phyloP scores from a whole-genome alignment of 2,329 filamentous ascomycete genomes.

The Plectosphaerella cucumerina region DNA sequence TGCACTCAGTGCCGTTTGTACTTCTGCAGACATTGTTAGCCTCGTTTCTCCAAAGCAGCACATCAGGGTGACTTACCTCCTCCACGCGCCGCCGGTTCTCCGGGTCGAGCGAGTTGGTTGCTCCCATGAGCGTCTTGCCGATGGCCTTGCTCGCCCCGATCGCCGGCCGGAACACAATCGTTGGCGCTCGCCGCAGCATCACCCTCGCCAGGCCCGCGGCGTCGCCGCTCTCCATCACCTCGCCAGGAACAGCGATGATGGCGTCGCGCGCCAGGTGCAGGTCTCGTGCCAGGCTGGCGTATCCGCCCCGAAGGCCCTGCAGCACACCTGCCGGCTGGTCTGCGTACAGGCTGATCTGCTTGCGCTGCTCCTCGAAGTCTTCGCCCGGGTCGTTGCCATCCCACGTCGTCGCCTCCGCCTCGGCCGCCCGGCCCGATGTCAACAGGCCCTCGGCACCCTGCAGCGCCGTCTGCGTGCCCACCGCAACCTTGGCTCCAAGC shows the following conservation, averaged over 20 bases:
- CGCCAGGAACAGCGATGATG: conserved; percentile 89
- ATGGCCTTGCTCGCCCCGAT: conserved; percentile 88
- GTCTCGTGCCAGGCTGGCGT: conserved; percentile 78
- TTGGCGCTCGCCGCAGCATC: conserved; percentile 79
- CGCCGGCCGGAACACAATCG: conserved; percentile 83
- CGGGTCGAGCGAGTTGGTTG: conserved; percentile 86
- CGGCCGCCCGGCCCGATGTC: conserved; percentile 32
- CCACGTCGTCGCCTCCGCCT: conserved; percentile 32
- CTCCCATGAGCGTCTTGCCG: conserved; percentile 84
- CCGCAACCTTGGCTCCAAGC: conserved; percentile 87
- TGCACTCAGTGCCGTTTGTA: conserved; percentile 37
- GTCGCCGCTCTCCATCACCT: conserved; percentile 81
- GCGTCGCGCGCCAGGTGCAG: conserved; percentile 84
- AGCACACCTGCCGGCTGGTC: conserved; percentile 88
- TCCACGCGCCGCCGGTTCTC: conserved; percentile 76
- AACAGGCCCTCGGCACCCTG: conserved; percentile 84
- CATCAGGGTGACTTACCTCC: conserved; percentile 74
- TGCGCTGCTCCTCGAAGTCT: conserved; percentile 54
- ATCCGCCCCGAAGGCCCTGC: conserved; percentile 80
- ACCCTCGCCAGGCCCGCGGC: conserved; percentile 77
- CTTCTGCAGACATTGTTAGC: conserved; percentile 32
- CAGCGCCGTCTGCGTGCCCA: conserved; percentile 90
- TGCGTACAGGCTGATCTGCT: conserved; percentile 85
- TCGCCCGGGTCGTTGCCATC: conserved; percentile 54
- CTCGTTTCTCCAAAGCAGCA: background rate